Evolutionary conservation across 75 land plant genomes (phyloP), one percentile per base, ranked within the genome.

Genomic region (Pinus albicaulis): DNA sequence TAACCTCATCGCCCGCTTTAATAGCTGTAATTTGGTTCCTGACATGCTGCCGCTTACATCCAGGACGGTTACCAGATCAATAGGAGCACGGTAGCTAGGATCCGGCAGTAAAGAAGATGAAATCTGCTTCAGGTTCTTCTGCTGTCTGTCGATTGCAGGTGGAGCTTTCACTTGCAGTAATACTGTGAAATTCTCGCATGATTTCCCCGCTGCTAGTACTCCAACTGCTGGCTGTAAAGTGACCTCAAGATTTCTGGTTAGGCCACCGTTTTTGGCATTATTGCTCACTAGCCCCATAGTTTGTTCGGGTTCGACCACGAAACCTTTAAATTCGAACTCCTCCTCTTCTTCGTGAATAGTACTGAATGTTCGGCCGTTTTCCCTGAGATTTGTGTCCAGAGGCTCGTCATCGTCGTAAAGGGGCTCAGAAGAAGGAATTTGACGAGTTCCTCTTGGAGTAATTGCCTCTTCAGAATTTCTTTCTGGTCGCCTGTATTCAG

Each of bases 21-120:
- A n/a, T n/a, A 80, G 58, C 38, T 56, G 26, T 4, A 82, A 38
- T 44, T 79, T 80, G 5, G 83, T 56, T 11, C 83, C 83, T 7
- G 75, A 82, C 83, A 82, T 82, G 82, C 83, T 82, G 55, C 83
- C 82, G 64, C 84, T 79, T n/a, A 74, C 69, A 71, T 82, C 84
- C 55, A 82, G 72, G 53, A 82, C 84, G 5, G 82, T 74, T 28
- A 82, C 84, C 7, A 82, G 77, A 66, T 82, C 84, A 20, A 82
- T 82, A 4, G 84, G 78, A 12, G 84, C 82, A 25, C 84, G 81
- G 19, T n/a, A 53, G 26, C 41, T 77, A 15, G 74, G 78, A 48
- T 77, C 76, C 57, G 44, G 57, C 24, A 72, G 41, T 15, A 72
- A 24, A 2, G 76, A 75, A 3, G 66, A 44, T 10, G 25, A 55